phyloP scores from a whole-genome alignment of 2,329 filamentous ascomycete species.

The Triangularia verruculosa region DNA sequence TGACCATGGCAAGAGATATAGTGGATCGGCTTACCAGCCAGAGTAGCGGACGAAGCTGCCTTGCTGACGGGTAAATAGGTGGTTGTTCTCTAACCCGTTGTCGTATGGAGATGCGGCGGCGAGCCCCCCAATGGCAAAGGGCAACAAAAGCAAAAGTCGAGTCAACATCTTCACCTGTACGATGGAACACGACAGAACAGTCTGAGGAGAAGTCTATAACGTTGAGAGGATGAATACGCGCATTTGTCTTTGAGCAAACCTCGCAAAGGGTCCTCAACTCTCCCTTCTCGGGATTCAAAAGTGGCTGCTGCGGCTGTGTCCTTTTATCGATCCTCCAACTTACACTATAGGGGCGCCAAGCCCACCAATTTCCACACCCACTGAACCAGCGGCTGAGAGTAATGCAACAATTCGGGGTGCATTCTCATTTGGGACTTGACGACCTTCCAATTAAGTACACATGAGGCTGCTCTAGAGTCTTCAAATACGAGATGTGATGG shows the following conservation, averaged over 20 bases:
- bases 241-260: too few relatives aligned
- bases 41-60: constrained; percentile 2
- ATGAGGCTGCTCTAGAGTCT: not conserved
- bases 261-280: not conserved
- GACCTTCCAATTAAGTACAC: not conserved
- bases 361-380: not conserved
- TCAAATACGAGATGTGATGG: not conserved
- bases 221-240: too few relatives aligned
- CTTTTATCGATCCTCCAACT: not conserved
- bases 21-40: not conserved
- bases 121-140: not conserved
- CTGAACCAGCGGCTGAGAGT: not conserved
- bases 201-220: too few relatives aligned
- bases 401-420: not conserved
- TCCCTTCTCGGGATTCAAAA: not conserved
- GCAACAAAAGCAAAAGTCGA: not conserved
- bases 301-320: not conserved
- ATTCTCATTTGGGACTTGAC: not conserved
- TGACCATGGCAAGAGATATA: not conserved
- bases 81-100: not conserved
- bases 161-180: too few relatives aligned
- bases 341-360: not conserved
- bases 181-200: too few relatives aligned
- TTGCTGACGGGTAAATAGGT: not conserved
- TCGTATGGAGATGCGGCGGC: not conserved